phyloP scores from a whole-genome alignment of 2,329 filamentous ascomycete genomes.

The Sphaerulina populicola region DNA sequence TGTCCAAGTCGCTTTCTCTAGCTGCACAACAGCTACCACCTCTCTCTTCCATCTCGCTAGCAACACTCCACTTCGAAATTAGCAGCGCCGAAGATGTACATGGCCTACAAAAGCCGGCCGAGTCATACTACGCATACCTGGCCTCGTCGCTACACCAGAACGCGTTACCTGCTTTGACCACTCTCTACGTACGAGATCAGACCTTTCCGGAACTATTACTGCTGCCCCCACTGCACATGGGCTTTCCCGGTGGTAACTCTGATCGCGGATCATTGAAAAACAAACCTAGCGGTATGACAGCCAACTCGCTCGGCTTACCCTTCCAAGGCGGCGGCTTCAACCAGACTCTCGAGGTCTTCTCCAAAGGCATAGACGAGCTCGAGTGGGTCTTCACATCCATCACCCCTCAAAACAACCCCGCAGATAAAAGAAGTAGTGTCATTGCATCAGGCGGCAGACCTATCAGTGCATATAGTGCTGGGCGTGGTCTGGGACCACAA shows the following conservation, averaged over 20 bases:
- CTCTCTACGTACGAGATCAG: slow-evolving; percentile 78
- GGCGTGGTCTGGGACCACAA: slow-evolving; percentile 44
- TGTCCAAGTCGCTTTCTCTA: slow-evolving; percentile 50
- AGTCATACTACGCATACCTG: slow-evolving; percentile 75
- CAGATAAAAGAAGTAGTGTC: slow-evolving; percentile 29
- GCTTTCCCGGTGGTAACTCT: slow-evolving; percentile 37
- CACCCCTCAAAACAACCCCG: slow-evolving; percentile 40
- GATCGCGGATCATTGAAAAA: slow-evolving; percentile 11
- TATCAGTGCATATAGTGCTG: slow-evolving; percentile 39
- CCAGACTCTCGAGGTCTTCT: slow-evolving; percentile 55
- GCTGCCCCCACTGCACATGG: slow-evolving; percentile 56
- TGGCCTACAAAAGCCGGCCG: slow-evolving; percentile 47
- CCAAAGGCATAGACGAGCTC: slow-evolving; percentile 57
- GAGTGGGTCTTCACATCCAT: slow-evolving; percentile 61
- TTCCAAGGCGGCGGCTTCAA: slow-evolving; percentile 35
- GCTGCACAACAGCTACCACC: slow-evolving; percentile 48
- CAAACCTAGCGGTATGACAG: neutral
- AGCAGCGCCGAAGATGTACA: slow-evolving; percentile 53
- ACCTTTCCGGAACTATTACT: slow-evolving; percentile 73
- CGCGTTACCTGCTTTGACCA: slow-evolving; percentile 62
- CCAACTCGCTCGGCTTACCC: slow-evolving; percentile 25
- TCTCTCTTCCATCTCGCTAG: slow-evolving; percentile 60
- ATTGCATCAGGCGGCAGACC: slow-evolving; percentile 35
- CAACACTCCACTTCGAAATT: slow-evolving; percentile 75
- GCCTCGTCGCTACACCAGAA: slow-evolving; percentile 71